Evolutionary conservation across 768 basidiomycete species (phyloP).

Genomic region (Dioszegia crocea): DNA sequence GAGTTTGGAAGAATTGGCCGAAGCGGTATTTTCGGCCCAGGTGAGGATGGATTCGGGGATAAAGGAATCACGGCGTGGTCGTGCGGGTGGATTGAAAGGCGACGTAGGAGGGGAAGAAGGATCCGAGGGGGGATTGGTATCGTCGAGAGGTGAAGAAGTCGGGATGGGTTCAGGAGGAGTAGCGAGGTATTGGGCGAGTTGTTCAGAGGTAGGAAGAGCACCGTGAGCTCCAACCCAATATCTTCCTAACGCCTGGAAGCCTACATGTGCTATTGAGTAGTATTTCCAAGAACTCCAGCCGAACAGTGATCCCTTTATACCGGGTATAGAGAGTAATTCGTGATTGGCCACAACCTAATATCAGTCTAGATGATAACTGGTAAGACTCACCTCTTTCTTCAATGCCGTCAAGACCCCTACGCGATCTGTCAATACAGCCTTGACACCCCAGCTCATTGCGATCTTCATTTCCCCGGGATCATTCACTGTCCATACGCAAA

Average conservation of each 20-base stretch:
- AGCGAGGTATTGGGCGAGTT: conserved; percentile 5
- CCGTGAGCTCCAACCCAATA: conserved; percentile 35
- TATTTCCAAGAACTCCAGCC: conserved; percentile 48
- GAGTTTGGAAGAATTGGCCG: background rate
- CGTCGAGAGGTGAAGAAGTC: background rate
- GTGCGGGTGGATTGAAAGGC: background rate
- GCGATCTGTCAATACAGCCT: conserved; percentile 48
- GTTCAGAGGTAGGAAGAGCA: conserved; percentile 7
- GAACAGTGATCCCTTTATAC: conserved; percentile 29
- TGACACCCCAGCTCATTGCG: conserved; percentile 46
- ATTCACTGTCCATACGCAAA: conserved; percentile 51
- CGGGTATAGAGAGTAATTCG: conserved; percentile 17
- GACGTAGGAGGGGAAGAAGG: too few species aligned
- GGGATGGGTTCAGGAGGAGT: background rate
- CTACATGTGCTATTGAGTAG: conserved; percentile 44
- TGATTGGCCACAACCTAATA: conserved; percentile 39
- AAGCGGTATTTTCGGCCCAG: conserved; percentile 4
- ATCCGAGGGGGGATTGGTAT: background rate
- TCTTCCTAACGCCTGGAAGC: conserved; percentile 11
- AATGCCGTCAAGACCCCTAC: conserved; percentile 38
- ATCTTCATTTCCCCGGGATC: conserved; percentile 45
- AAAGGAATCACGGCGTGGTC: background rate
- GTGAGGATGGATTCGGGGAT: conserved; percentile 2
- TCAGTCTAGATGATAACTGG: background rate
- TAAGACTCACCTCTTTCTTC: conserved; percentile 36